Evolutionary conservation across 2,329 filamentous ascomycete species (phyloP).

Genomic region (Onygena corvina): DNA sequence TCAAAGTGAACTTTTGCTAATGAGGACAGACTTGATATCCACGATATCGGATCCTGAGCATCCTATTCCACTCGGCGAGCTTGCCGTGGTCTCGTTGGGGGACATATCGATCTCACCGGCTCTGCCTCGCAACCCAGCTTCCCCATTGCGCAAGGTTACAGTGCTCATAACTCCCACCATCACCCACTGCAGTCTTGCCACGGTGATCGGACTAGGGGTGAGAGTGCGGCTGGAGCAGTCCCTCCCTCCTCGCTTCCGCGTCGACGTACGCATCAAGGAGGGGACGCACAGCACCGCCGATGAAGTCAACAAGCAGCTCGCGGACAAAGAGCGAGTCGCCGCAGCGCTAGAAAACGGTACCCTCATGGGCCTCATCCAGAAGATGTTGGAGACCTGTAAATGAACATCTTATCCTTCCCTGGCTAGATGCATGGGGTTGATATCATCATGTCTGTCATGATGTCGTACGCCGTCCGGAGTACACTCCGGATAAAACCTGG

Average conservation of each 20-base stretch:
- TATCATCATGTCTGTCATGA: too few relatives aligned
- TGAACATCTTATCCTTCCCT: too few relatives aligned
- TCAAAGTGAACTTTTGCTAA: background rate
- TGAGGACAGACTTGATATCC: constrained; percentile 67
- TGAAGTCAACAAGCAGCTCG: constrained; percentile 92
- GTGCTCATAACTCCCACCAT: constrained; percentile 93
- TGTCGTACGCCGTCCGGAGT: too few relatives aligned
- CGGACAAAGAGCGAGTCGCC: constrained; percentile 90
- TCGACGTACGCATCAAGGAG: constrained; percentile 89
- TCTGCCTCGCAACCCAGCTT: constrained; percentile 44
- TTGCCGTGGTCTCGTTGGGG: constrained; percentile 89
- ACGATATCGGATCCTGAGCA: constrained; percentile 95
- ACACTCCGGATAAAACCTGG: too few relatives aligned
- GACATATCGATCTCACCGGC: constrained; percentile 72
- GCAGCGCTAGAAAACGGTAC: constrained; percentile 90
- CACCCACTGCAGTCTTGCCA: constrained; percentile 91
- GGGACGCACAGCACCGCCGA: constrained; percentile 92
- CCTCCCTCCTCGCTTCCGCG: constrained; percentile 77
- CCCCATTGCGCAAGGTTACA: constrained; percentile 59
- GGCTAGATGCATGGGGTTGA: too few relatives aligned
- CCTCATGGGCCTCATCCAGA: constrained; percentile 73
- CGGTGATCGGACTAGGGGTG: constrained; percentile 88
- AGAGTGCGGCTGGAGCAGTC: constrained; percentile 83
- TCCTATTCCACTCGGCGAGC: constrained; percentile 79
- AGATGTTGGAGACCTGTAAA: constrained; percentile 82